Conservation (phyloP, 306 rosid genomes). For the Coriaria nepalensis region DNA sequence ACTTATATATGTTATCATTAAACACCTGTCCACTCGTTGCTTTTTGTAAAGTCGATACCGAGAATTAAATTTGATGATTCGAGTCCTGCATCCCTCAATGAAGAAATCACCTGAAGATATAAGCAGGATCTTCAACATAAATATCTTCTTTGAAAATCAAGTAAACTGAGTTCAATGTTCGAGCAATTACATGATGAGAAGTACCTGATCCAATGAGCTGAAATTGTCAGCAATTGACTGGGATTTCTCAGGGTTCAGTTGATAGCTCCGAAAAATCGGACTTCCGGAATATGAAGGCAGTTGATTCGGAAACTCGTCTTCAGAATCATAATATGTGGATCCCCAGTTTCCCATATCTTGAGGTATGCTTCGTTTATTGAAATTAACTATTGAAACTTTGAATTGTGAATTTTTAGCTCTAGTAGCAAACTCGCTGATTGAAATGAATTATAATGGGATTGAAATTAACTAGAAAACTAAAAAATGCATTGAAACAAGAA, state of each 20-base stretch:
- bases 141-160: neutral
- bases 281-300: constrained; percentile 3
- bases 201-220: constrained; percentile 79
- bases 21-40: constrained; percentile 98
- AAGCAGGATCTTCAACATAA: neutral
- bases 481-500: neutral
- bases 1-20: too few species aligned
- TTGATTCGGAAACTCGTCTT: constrained; percentile 10
- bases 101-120: constrained; percentile 56
- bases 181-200: too few species aligned
- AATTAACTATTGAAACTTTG: constrained; percentile 9
- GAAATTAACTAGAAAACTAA: constrained; percentile 2
- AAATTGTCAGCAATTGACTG: constrained; percentile 54
- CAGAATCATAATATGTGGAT: constrained; percentile 22
- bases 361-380: constrained; percentile 12
- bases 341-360: constrained; percentile 41
- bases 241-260: constrained; percentile 17
- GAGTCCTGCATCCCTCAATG: constrained; percentile 85
- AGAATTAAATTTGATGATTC: constrained; percentile 90
- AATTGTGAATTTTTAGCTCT: neutral
- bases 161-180: too few species aligned
- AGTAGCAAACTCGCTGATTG: too few species aligned
- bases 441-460: too few species aligned
- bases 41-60: constrained; percentile 91
- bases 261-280: constrained; percentile 20